These are phyloP conservation scores for Musa acuminata DNA, from an alignment of 176 grass and related monocot genomes.

Conservation along the genomic window DNA sequence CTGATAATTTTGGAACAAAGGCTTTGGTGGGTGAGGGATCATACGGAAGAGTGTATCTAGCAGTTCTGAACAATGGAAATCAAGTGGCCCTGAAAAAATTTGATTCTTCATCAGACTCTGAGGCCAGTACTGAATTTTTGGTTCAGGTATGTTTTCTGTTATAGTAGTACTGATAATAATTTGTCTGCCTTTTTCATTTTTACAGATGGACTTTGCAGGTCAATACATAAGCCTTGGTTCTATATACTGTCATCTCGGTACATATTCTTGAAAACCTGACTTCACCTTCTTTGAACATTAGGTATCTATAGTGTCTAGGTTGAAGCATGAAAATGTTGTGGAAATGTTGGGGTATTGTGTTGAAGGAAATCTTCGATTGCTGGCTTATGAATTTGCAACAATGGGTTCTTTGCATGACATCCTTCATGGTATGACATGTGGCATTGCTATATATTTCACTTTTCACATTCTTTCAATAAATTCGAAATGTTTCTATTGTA, in stretches of 20 bases:
- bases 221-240: no score
- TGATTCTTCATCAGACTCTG: conserved; percentile 53
- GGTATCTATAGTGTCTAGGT: conserved; percentile 61
- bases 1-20: conserved; percentile 65
- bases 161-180: background rate
- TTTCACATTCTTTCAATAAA: background rate
- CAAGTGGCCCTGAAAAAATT: conserved; percentile 81
- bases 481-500: background rate
- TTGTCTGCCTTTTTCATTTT: conserved; percentile 3
- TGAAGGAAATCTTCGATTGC: conserved; percentile 56
- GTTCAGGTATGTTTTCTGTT: conserved; percentile 45
- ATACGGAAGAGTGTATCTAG: conserved; percentile 82
- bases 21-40: conserved; percentile 82
- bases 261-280: background rate
- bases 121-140: conserved; percentile 51
- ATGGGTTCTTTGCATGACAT: conserved; percentile 88
- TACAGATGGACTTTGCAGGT: no score
- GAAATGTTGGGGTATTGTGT: conserved; percentile 79
- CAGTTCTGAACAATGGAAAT: conserved; percentile 45
- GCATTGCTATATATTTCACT: background rate
- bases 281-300: conserved; percentile 24
- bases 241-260: no score
- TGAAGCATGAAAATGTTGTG: conserved; percentile 69
- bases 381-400: conserved; percentile 79
- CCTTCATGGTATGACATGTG: conserved; percentile 57